Base-by-base conservation (phyloP, 2,329 filamentous ascomycete genomes). In the Mycosphaerella sp. region DNA sequence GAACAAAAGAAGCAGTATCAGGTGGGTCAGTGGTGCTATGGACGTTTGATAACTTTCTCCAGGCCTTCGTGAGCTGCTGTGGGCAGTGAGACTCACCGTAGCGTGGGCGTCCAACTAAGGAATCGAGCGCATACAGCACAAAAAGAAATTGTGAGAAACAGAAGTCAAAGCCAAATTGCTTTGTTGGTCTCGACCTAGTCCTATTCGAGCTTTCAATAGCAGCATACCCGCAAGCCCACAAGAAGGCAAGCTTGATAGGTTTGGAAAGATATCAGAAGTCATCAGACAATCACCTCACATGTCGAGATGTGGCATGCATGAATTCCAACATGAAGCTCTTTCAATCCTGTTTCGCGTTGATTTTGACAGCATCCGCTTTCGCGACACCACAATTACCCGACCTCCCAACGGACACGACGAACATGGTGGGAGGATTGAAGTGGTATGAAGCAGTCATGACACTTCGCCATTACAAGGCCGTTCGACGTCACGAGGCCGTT, bases 21-120 rank as follows among this genome's bases (percentile, higher is more conserved):
- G 61, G 39, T 62, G 60, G 57, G 55, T 62, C 0, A 55, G 59
- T 44, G 59, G 61, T 4, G 48, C 50, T 6, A 47, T 59, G 16
- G 58, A 64, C 40, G 7, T 59, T 12, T 34, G 4, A 34, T 34
- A 12, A 34, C 30, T 34, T 34, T n/a, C 6, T 25, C 21, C 21
- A 25, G 30, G 30, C 30, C 10, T 12, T 34, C 30, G 30, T 12
- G 4, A 6, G 4, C 9, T 10, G 13, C 30, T n/a, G 30, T 34
- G 30, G 6, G 13, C 10, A 34, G 30, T 10, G 30, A 25, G 21
- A 25, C 21, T 6, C 7, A 25, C 21, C 21, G 21, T 25, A 25
- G 21, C 21, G 21, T 25, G 21, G 21, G 21, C 21, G 5, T 25
- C 1, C 21, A 4, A 25, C 21, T 25, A 25, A 25, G 21, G 7